Evolutionary conservation across 2,329 filamentous ascomycete species (phyloP).

Genomic region (Fusarium concolor): DNA sequence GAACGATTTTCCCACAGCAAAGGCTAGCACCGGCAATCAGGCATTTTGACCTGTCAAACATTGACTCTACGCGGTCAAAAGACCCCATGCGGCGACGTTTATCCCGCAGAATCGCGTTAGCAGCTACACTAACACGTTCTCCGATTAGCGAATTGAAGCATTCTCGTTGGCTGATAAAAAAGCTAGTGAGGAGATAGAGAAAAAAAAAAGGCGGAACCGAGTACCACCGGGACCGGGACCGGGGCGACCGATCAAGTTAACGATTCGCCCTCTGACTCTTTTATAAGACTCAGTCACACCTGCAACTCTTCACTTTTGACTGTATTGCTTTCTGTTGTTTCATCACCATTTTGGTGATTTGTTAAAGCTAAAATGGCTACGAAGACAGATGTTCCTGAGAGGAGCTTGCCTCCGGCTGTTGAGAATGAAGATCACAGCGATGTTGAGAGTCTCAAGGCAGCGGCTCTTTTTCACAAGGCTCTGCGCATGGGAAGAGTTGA

Average conservation of each 20-base stretch:
- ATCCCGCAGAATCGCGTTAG: slow-evolving; percentile 36
- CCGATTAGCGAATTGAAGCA: slow-evolving; percentile 31
- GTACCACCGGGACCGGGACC: slow-evolving; percentile 26
- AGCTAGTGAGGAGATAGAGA: slow-evolving; percentile 7
- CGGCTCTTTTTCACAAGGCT: slow-evolving; percentile 49
- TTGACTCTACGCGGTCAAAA: slow-evolving; percentile 1
- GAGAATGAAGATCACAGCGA: slow-evolving; percentile 45
- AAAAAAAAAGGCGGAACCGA: slow-evolving; percentile 33
- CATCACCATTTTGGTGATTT: neutral
- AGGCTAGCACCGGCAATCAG: slow-evolving; percentile 20
- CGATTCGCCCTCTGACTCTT: slow-evolving; percentile 20
- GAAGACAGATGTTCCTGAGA: slow-evolving; percentile 25
- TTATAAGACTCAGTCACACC: slow-evolving; percentile 24
- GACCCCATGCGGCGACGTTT: slow-evolving; percentile 34
- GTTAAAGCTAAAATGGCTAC: neutral
- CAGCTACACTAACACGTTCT: slow-evolving; percentile 15
- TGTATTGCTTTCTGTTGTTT: neutral
- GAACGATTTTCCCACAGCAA: neutral
- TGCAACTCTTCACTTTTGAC: neutral
- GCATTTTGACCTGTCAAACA: slow-evolving; percentile 7
- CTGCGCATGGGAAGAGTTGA: slow-evolving; percentile 56
- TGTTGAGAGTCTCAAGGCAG: slow-evolving; percentile 43
- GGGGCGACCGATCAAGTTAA: slow-evolving; percentile 33
- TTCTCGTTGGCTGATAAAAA: slow-evolving; percentile 7
- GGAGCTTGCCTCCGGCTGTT: slow-evolving; percentile 21